phyloP scores from a whole-genome alignment of 305 asterid species.

The Petunia hybrid region DNA sequence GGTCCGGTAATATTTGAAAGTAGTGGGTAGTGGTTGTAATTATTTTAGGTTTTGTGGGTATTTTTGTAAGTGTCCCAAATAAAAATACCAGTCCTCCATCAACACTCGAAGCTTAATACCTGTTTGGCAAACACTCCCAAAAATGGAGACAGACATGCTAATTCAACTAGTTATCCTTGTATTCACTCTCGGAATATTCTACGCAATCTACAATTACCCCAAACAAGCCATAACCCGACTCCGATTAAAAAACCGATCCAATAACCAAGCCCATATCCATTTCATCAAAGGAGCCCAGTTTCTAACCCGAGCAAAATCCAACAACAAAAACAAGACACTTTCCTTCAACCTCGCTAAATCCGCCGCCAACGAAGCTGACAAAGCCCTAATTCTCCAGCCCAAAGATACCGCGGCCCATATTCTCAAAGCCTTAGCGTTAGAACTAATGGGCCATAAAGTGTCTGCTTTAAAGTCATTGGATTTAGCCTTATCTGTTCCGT shows the following conservation, averaged over 20 bases:
- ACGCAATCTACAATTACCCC: constrained; percentile 63
- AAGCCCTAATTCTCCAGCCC: constrained; percentile 73
- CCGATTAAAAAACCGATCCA: constrained; percentile 69
- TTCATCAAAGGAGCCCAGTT: constrained; percentile 81
- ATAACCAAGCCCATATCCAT: constrained; percentile 71
- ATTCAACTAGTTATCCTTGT: constrained; percentile 62
- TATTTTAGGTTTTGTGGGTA: no score
- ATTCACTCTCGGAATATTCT: constrained; percentile 65
- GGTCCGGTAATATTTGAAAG: no score
- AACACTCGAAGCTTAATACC: neutral
- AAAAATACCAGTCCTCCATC: neutral
- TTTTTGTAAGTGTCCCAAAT: no score
- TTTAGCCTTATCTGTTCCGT: constrained; percentile 70
- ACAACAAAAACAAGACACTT: constrained; percentile 47
- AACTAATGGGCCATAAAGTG: constrained; percentile 65
- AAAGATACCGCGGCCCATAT: constrained; percentile 83
- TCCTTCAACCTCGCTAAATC: constrained; percentile 69
- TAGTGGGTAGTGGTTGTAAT: no score
- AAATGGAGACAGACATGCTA: constrained; percentile 59
- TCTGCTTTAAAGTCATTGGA: constrained; percentile 75
- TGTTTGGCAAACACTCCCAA: neutral
- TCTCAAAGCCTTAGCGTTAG: constrained; percentile 80
- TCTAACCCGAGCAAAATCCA: constrained; percentile 80
- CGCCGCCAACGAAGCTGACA: constrained; percentile 79
- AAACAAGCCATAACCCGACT: constrained; percentile 62